phyloP scores from a whole-genome alignment of 2,329 filamentous ascomycete genomes.

The Trichoderma sp. region DNA sequence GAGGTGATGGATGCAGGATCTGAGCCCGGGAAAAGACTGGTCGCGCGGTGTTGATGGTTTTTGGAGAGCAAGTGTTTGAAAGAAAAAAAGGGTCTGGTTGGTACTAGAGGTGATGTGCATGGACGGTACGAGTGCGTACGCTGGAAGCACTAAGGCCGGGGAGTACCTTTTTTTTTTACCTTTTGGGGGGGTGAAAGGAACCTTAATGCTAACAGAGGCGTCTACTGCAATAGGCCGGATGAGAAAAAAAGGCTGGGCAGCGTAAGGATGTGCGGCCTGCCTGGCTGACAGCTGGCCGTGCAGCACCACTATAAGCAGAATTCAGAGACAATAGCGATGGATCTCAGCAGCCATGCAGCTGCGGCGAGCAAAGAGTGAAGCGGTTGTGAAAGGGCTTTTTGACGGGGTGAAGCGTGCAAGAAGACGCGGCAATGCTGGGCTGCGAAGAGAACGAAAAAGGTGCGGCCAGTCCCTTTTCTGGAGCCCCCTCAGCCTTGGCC shows the following conservation, averaged over 20 bases:
- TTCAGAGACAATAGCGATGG: not conserved
- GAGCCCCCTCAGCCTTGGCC: slow-evolving; percentile 26
- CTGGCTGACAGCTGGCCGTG: slow-evolving; percentile 5
- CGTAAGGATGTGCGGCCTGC: not conserved
- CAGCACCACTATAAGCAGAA: slow-evolving; percentile 23
- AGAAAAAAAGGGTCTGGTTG: slow-evolving; percentile 26
- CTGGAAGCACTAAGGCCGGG: slow-evolving; percentile 6
- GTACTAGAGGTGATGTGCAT: slow-evolving; percentile 26
- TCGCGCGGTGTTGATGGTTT: slow-evolving; percentile 20
- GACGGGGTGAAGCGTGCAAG: slow-evolving; percentile 14
- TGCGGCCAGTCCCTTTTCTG: slow-evolving; percentile 27
- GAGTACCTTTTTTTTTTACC: slow-evolving; percentile 10
- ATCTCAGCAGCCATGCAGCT: not conserved
- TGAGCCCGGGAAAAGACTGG: not conserved
- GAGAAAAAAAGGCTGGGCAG: slow-evolving; percentile 16
- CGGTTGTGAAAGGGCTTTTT: not conserved
- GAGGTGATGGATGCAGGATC: not conserved
- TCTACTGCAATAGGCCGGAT: slow-evolving; percentile 21
- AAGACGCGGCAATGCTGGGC: slow-evolving; percentile 15
- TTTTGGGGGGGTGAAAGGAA: slow-evolving; percentile 16
- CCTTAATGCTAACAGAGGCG: slow-evolving; percentile 3
- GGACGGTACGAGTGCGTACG: slow-evolving; percentile 22
- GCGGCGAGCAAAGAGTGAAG: slow-evolving; percentile 12
- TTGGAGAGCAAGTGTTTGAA: slow-evolving; percentile 28
- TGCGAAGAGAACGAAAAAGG: slow-evolving; percentile 19